Evolutionary conservation across 371 early-diverging fungal genomes (phyloP).

Genomic region (Syncephalis plumigaleata): DNA sequence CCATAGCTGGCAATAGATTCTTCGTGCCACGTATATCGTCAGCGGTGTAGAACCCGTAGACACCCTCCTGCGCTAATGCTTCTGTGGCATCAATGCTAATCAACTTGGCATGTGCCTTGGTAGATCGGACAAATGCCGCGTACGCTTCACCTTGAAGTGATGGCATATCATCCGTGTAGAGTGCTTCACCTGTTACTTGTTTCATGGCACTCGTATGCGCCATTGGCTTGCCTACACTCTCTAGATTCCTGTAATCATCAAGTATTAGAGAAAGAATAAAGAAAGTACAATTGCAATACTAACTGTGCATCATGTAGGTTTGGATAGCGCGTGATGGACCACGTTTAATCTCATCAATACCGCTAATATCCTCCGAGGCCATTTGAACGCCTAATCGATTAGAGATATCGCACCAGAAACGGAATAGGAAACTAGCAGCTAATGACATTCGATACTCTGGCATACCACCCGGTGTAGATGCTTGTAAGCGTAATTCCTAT

Average conservation of each 20-base stretch:
- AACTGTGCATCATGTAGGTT: conserved; percentile 4
- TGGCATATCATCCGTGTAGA: conserved; percentile 63
- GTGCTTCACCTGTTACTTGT: conserved; percentile 64
- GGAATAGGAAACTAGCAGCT: conserved; percentile 41
- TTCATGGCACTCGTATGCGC: conserved; percentile 52
- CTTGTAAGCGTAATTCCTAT: conserved; percentile 14
- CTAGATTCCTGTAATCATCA: conserved; percentile 8
- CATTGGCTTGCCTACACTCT: conserved; percentile 37
- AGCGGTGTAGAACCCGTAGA: conserved; percentile 32
- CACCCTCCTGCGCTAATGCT: conserved; percentile 37
- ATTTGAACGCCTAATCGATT: conserved; percentile 11
- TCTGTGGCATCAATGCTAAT: conserved; percentile 26
- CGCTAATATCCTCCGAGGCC: conserved; percentile 12
- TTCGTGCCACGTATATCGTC: conserved; percentile 45
- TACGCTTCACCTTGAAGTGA: conserved; percentile 32
- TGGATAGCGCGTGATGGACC: conserved; percentile 21
- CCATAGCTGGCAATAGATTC: conserved; percentile 21
- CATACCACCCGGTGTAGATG: conserved; percentile 54
- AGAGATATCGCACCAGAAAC: conserved; percentile 40
- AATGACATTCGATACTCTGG: conserved; percentile 50
- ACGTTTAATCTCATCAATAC: conserved; percentile 20
- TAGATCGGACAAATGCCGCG: conserved; percentile 35
- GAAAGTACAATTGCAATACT: background rate
- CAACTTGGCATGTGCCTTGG: conserved; percentile 44
- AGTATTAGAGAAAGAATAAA: background rate